A percentile compares a stretch with the other conserved stretches of the same genome.
Conservation (phyloP, 495 filamentous ascomycete species). For the Tricharina praecox region DNA sequence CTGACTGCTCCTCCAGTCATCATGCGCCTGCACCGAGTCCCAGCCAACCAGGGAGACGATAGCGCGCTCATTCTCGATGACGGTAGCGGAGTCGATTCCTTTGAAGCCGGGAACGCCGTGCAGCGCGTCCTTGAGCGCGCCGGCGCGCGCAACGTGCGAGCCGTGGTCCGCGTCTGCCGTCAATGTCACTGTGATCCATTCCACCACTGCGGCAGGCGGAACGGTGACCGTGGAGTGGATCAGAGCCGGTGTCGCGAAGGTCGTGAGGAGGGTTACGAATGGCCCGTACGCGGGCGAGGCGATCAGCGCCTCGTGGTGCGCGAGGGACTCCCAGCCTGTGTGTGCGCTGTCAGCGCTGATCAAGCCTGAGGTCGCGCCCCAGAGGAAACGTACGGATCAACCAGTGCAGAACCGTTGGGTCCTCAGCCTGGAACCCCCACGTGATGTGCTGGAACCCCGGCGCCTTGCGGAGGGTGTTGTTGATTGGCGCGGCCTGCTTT, state of each 20-base stretch:
- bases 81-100: constrained; percentile 13
- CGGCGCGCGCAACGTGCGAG: constrained; percentile 5
- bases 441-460: neutral
- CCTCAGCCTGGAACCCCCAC: constrained; percentile 16
- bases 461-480: neutral
- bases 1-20: constrained; percentile 6
- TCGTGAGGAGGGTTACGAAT: constrained; percentile 5
- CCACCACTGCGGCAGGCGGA: constrained; percentile 7
- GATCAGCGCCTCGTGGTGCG: constrained; percentile 10
- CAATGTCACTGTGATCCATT: constrained; percentile 9
- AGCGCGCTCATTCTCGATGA: constrained; percentile 12
- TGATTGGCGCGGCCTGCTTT: neutral
- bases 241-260: constrained; percentile 2
- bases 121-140: constrained; percentile 10
- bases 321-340: constrained; percentile 17
- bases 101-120: constrained; percentile 6
- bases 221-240: constrained; percentile 9
- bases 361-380: too few relatives aligned
- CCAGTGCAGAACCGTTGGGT: constrained; percentile 13
- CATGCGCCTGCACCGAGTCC: constrained; percentile 19
- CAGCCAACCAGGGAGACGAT: constrained; percentile 14
- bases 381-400: constrained; percentile 8
- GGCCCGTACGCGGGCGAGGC: constrained; percentile 4
- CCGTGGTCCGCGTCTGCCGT: constrained; percentile 5
- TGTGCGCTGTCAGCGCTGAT: too few relatives aligned